These are phyloP conservation scores for Apiotrichum veenhuisii DNA, from an alignment of 1,284 basidiomycete genomes.

Conservation along the genomic window DNA sequence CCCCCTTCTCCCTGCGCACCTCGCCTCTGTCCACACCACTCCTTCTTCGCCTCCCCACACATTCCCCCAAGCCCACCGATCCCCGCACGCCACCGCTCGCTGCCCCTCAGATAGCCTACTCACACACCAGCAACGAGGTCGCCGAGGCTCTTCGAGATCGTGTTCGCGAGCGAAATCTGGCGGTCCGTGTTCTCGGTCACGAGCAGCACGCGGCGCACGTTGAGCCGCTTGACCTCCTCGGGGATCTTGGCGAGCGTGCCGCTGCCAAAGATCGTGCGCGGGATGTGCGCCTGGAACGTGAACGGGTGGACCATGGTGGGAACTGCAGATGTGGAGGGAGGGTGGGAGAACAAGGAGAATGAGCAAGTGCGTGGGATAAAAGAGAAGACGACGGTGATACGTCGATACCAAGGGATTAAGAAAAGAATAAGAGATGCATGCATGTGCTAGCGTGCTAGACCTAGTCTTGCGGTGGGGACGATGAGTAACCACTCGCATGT, in stretches of 20 bases:
- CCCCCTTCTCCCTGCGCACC: neutral
- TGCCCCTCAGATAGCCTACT: conserved; percentile 23
- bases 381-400: conserved; percentile 31
- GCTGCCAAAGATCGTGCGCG: conserved; percentile 51
- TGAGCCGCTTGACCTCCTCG: conserved; percentile 46
- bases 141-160: conserved; percentile 36
- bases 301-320: conserved; percentile 6
- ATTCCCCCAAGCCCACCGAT: no score
- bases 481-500: no score
- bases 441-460: no score
- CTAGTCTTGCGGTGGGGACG: no score
- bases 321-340: neutral
- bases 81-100: no score
- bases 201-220: conserved; percentile 46
- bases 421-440: no score
- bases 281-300: conserved; percentile 41
- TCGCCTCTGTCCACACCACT: no score
- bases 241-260: conserved; percentile 49
- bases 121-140: conserved; percentile 29
- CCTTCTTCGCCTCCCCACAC: no score
- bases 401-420: neutral
- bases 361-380: conserved; percentile 43
- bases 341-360: neutral
- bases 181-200: conserved; percentile 35
- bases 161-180: conserved; percentile 30